These are phyloP conservation scores for Crassisporium funariophilum DNA, from an alignment of 768 basidiomycete genomes.

Conservation along the genomic window DNA sequence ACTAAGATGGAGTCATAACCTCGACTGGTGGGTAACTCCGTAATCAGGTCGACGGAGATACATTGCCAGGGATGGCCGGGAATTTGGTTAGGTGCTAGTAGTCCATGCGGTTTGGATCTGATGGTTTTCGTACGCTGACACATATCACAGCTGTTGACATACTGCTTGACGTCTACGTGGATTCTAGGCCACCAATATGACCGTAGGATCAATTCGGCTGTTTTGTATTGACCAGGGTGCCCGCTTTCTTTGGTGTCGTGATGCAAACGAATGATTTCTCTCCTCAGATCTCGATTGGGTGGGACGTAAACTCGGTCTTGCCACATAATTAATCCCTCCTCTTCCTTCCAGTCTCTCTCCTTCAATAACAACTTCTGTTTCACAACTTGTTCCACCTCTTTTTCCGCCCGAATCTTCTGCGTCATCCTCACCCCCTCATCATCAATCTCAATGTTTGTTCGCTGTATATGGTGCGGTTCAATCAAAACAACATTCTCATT, in stretches of 20 bases:
- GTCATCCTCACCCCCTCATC: not conserved
- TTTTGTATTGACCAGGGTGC: not conserved
- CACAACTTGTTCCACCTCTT: not conserved
- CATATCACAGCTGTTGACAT: not conserved
- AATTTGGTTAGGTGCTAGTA: not conserved
- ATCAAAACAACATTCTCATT: constrained; percentile 20
- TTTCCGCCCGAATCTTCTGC: not conserved
- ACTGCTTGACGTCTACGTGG: not conserved
- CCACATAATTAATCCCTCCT: not conserved
- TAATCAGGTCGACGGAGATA: not conserved
- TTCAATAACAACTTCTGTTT: not conserved
- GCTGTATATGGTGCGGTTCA: not conserved
- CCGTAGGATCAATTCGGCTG: not conserved
- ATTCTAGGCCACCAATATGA: not conserved
- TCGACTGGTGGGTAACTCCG: not conserved
- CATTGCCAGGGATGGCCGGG: not conserved
- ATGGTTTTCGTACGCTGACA: not conserved
- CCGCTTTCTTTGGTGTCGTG: not conserved
- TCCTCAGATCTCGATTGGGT: not conserved
- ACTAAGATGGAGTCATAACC: not conserved
- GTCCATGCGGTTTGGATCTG: not conserved
- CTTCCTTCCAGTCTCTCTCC: not conserved
- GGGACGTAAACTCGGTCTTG: not conserved
- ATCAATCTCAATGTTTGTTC: constrained; percentile 3
- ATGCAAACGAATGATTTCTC: not conserved